Conservation (phyloP, 331 rosid species). For the Acacia pycnantha region DNA sequence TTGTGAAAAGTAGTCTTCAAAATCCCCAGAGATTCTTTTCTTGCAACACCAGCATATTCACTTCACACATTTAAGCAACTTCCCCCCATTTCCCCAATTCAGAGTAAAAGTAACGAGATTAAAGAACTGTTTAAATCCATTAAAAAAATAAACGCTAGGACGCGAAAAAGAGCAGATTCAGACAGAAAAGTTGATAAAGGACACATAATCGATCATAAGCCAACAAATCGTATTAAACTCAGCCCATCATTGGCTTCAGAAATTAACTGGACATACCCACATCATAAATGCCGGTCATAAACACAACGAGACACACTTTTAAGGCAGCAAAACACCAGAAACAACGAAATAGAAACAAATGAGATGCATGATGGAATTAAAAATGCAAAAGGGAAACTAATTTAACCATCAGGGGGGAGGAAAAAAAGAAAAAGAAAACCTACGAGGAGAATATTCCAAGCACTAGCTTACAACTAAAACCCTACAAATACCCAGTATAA, state of each 20-base stretch:
- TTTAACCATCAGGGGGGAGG: neutral
- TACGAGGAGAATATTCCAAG: constrained; percentile 14
- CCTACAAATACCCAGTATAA: neutral
- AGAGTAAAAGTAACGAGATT: neutral
- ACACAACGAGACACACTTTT: neutral
- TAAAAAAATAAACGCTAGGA: neutral
- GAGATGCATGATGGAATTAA: neutral
- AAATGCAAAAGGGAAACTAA: neutral
- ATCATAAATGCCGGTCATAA: constrained; percentile 11
- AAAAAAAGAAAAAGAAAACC: neutral
- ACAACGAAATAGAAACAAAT: constrained; percentile 11
- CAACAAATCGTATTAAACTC: neutral
- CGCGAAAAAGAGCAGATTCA: neutral
- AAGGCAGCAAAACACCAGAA: neutral
- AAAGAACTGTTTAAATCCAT: neutral
- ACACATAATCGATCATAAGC: neutral
- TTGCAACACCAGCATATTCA: neutral
- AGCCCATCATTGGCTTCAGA: neutral
- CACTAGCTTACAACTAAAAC: constrained; percentile 9
- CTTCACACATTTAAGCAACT: constrained; percentile 1
- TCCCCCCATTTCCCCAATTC: constrained; percentile 3
- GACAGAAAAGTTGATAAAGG: neutral
- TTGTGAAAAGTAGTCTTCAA: neutral
- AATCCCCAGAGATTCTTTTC: neutral
- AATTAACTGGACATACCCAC: neutral